Evolutionary conservation across 306 rosid genomes (phyloP), one percentile per base, ranked within the genome.

Genomic region (Dryas drummondii): DNA sequence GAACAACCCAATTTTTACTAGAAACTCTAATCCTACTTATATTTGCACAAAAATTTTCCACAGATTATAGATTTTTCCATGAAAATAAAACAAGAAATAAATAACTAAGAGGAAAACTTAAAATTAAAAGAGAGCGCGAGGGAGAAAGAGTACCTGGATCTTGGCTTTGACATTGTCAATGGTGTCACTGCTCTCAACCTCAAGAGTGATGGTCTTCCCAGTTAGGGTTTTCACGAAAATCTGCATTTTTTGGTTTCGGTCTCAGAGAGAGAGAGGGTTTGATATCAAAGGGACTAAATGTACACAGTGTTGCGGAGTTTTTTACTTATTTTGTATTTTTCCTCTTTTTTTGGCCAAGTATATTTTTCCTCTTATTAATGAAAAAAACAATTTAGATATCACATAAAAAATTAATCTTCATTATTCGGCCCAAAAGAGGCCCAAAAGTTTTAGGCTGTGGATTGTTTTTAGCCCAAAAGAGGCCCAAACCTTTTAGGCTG

Each of bases 161-260:
- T 70, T 70, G 40, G 74, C 62, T 40, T 70, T 70, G 12, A 70
- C 74, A 70, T 70, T 70, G 16, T 70, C 74, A 62, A 70, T 52
- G 62, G 74, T 70, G 74, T 70, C 74, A 50, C 74, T 70, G 63
- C 63, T 70, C 74, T 70, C 74, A 40, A 70, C 74, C 62, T 70
- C 74, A 14, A 70, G 74, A 40, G 74, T 70, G 74, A 70, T 70
- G 12, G 74, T 70, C 74, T 70, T 70, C 11, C 62, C 74, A 1
- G 74, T 70, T 52, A 70, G 50, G 62, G 74, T 70, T 70, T 70
- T 70, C 51, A 70, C 74, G 37, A 70, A 70, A 70, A 70, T 70
- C 50, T 70, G 74, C 74, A 70, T 70, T 49, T 40, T 70, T 47
- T 16, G 9, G 37, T 37, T 12, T 37, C 4, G 60, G 9, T 16